A percentile compares a stretch with the other conserved stretches of the same genome.
Conservation (phyloP, 352 stramenopile genomes). For the Phytophthora foliorum region DNA sequence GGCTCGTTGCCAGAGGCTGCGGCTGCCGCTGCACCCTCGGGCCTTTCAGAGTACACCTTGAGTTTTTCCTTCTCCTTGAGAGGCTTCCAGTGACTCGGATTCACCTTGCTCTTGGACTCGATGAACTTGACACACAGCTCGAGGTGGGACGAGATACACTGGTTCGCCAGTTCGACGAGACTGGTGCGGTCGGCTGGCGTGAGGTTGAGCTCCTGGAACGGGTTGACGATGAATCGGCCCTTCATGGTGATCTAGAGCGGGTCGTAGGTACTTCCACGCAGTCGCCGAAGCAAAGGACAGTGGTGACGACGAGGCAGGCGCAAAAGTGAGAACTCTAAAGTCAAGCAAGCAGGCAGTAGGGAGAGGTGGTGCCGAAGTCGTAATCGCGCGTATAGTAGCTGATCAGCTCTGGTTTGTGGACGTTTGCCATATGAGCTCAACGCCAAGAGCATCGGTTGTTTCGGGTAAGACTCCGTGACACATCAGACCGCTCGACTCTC, state of each 20-base stretch:
- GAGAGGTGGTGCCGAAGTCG: no score
- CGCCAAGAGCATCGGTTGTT: neutral
- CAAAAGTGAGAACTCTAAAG: no score
- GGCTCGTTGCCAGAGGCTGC: neutral
- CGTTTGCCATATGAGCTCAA: conserved; percentile 4
- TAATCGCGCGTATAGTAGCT: no score
- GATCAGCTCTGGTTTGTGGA: neutral
- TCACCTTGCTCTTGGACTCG: conserved; percentile 29
- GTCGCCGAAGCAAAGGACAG: neutral
- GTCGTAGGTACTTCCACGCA: neutral
- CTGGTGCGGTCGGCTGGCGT: conserved; percentile 12
- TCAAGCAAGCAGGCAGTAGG: no score
- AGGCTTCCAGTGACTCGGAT: conserved; percentile 26
- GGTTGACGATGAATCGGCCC: conserved; percentile 31
- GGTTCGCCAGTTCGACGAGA: conserved; percentile 27
- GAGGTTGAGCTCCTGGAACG: conserved; percentile 31
- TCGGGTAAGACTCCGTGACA: conserved; percentile 21
- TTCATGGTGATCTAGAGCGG: conserved; percentile 15
- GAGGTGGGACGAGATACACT: conserved; percentile 22
- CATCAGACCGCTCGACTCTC: neutral
- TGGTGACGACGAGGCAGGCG: conserved; percentile 10
- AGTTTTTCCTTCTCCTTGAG: conserved; percentile 31
- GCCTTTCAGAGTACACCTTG: conserved; percentile 23
- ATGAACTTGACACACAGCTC: conserved; percentile 31
- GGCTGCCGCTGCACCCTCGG: conserved; percentile 6